phyloP scores from a whole-genome alignment of 208 protist genomes.

The Crithidia thermophila region DNA sequence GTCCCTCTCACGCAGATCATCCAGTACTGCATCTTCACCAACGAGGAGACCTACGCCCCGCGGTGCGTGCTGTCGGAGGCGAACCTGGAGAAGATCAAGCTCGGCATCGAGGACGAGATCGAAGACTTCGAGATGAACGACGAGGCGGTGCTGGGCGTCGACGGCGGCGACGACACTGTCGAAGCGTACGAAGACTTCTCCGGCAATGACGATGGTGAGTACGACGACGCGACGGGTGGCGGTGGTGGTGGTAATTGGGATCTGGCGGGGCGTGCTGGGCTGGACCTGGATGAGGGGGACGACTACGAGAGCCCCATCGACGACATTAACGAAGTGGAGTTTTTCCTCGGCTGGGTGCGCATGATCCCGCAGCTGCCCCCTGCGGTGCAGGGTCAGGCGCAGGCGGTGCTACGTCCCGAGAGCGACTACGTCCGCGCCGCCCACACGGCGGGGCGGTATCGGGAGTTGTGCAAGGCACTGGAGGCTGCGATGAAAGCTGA shows the following conservation, averaged over 20 bases:
- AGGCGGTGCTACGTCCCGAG: constrained; percentile 33
- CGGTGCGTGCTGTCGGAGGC: constrained; percentile 64
- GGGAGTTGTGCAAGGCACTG: constrained; percentile 50
- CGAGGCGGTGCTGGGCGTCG: constrained; percentile 45
- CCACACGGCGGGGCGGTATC: constrained; percentile 52
- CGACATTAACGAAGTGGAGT: constrained; percentile 81
- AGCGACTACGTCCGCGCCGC: constrained; percentile 49
- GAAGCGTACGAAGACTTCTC: constrained; percentile 43
- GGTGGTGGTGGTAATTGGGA: too few relatives aligned
- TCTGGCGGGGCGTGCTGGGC: constrained; percentile 20
- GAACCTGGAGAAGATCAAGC: constrained; percentile 56
- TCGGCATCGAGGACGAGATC: constrained; percentile 44
- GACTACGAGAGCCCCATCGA: constrained; percentile 90
- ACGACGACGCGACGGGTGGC: constrained; percentile 8
- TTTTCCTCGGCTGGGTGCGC: constrained; percentile 45
- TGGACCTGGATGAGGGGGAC: constrained; percentile 74
- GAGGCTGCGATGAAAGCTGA: constrained; percentile 59
- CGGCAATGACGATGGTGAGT: constrained; percentile 39
- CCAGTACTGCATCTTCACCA: constrained; percentile 84
- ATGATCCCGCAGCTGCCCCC: constrained; percentile 21
- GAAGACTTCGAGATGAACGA: constrained; percentile 58
- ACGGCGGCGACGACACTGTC: constrained; percentile 41
- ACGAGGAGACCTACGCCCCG: constrained; percentile 52
- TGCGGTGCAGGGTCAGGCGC: constrained; percentile 25
- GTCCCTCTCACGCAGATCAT: constrained; percentile 49